Evolutionary conservation across 352 stramenopile genomes (phyloP), one percentile per base, ranked within the genome.

Genomic region (Globisporangium radiosum): DNA sequence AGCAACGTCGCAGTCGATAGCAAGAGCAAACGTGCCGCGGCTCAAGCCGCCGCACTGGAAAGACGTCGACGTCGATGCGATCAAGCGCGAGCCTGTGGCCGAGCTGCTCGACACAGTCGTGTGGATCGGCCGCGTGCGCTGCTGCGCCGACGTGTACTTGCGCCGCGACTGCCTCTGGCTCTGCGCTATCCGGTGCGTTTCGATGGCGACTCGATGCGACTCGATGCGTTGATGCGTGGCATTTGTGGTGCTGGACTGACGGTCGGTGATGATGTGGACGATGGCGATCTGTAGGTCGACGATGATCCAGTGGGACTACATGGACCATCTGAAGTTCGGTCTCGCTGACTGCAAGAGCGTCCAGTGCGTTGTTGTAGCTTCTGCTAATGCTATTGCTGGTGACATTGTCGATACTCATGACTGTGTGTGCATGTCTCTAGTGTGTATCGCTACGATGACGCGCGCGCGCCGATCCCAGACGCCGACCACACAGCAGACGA

Each of bases 81-180:
- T 78, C 7, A 50, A 60, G 14, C n/a, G 44, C n/a, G 43, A 54
- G 3, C 55, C 54, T 0, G 40, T 67, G 48, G 52, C 47, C 1
- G 55, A 60, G 42, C 66, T 80, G 44, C 15, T 60, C 6, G 57
- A 62, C n/a, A 75, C 65, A 36, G 64, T 75, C 8, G 73, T 75
- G 56, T 69, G 71, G 60, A 76, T 85, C 45, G 75, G 75, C 2
- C 57, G 72, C 4, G 71, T 85, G 17, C 71, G 63, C 52, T 81
- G 73, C 40, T 42, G 60, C 14, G 71, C 58, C 0, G 59, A 74
- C 48, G 54, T 85, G 4, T 63, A 68, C 7, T 64, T 82, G 49
- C 71, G 69, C 36, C 51, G 52, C 11, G 69, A 81, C 52, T 61
- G 64, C 15, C 47, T 82, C 38, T 81, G 62, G 44, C 61, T 85